Evolutionary conservation across 2,329 filamentous ascomycete genomes (phyloP).

Genomic region (Dothidotthia symphoricarpi): DNA sequence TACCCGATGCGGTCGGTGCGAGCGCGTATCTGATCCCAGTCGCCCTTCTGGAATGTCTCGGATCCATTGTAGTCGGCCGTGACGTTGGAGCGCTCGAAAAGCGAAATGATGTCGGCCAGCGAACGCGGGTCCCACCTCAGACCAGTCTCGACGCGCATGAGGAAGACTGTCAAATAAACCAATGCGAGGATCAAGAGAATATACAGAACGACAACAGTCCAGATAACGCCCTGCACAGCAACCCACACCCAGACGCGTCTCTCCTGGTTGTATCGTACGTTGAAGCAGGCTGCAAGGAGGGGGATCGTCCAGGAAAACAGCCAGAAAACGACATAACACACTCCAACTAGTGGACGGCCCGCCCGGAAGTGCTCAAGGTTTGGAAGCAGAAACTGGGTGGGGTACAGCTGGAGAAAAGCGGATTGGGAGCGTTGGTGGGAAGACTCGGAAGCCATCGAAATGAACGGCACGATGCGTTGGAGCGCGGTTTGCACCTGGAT

Average conservation of each 20-base stretch:
- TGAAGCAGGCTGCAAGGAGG: constrained; percentile 74
- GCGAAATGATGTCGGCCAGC: constrained; percentile 74
- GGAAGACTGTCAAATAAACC: constrained; percentile 61
- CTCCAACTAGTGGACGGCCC: constrained; percentile 65
- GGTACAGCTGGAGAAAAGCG: constrained; percentile 61
- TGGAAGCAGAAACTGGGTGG: constrained; percentile 67
- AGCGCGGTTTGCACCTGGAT: constrained; percentile 72
- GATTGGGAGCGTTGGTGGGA: constrained; percentile 59
- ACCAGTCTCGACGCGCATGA: constrained; percentile 66
- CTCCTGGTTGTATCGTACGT: constrained; percentile 59
- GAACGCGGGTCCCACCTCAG: constrained; percentile 82
- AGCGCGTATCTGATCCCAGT: constrained; percentile 56
- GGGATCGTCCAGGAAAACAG: constrained; percentile 76
- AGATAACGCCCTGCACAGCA: constrained; percentile 72
- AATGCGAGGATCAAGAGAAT: constrained; percentile 61
- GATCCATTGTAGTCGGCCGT: constrained; percentile 69
- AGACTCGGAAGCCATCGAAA: constrained; percentile 67
- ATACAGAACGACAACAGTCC: constrained; percentile 75
- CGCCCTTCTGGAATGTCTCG: constrained; percentile 57
- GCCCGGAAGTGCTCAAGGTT: constrained; percentile 65
- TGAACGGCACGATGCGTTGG: constrained; percentile 75
- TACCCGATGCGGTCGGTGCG: constrained; percentile 76
- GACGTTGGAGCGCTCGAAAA: constrained; percentile 78
- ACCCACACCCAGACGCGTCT: constrained; percentile 74
- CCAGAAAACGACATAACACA: constrained; percentile 71